Evolutionary conservation across 1,284 basidiomycete genomes (phyloP), one percentile per base, ranked within the genome.

Genomic region (Malassezia yamatoensis): DNA sequence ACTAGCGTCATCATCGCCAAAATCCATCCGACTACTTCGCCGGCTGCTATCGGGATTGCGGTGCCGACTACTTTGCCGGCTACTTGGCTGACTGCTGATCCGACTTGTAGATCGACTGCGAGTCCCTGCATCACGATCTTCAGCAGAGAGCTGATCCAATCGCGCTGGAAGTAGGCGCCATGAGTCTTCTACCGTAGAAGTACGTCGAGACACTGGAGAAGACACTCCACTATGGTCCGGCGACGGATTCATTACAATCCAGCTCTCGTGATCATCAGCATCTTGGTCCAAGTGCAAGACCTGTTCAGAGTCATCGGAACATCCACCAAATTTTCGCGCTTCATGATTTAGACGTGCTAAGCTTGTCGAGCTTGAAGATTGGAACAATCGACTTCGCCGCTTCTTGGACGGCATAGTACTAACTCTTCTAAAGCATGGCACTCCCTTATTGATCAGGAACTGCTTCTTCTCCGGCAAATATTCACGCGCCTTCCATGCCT

Each of bases 391-490:
- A 21, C 24, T 38, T 12, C 32, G 47, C 32, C 40, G 48, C 38
- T 36, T 40, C 37, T 24, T 24, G 10, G 56, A 54, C 16, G 60
- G 58, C 54, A 72, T 64, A 51, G 68, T 62, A 44, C 64, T 68
- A 47, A 72, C 67, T 9, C 72, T 54, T 3, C 70, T 61, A 15
- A 72, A 53, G 16, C 70, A 74, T 5, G 72, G 72, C 12, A 74
- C 70, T 13, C 70, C 69, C 37, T 67, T 60, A 10, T 59, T 66
- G 68, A 96, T 83, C 53, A 99, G 83, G 76, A 93, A 99, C 76
- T 99, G 93, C 79, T 94, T 98, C 78, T 93, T 88, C 4, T 80
- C 72, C 0, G 93, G 94, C 16, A 99, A 82, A 77, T 89, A 98
- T 66, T 96, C 91, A 61, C 90, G 82, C 29, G 82, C 79, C 78